Conservation (phyloP, 495 filamentous ascomycete genomes). For the Aspergillus cristatus region DNA sequence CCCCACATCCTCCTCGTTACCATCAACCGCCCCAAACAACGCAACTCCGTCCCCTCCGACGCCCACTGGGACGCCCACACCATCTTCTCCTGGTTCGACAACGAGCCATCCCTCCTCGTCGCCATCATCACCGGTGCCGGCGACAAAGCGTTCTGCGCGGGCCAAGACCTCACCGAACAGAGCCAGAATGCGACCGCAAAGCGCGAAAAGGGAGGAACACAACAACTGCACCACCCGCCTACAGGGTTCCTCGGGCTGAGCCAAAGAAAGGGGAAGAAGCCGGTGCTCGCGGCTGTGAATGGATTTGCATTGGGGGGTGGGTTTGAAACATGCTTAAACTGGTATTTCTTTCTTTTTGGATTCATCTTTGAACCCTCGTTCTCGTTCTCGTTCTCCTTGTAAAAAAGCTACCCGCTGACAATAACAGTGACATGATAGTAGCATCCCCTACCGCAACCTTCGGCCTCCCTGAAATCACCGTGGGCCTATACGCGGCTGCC, state of each 20-base stretch:
- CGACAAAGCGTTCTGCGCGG: conserved; percentile 47
- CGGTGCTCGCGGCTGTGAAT: conserved; percentile 68
- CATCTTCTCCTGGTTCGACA: conserved; percentile 49
- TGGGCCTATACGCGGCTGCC: conserved; percentile 63
- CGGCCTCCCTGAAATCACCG: conserved; percentile 59
- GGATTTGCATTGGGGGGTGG: conserved; percentile 69
- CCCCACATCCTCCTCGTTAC: conserved; percentile 42
- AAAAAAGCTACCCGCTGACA: too few species aligned
- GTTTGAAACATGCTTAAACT: conserved; percentile 63
- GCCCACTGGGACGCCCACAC: conserved; percentile 44
- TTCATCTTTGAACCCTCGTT: too few species aligned
- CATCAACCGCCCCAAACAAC: conserved; percentile 34
- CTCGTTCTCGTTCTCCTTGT: too few species aligned
- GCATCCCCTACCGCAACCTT: conserved; percentile 47
- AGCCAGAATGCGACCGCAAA: too few species aligned
- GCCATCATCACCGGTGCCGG: conserved; percentile 48
- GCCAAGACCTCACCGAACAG: conserved; percentile 39
- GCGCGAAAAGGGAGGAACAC: too few species aligned
- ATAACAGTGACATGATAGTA: conserved; percentile 52
- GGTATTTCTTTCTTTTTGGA: too few species aligned
- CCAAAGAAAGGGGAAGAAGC: conserved; percentile 43
- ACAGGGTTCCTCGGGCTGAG: conserved; percentile 33
- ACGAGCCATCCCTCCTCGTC: conserved; percentile 43
- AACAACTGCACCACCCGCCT: conserved; percentile 1
- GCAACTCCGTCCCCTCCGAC: conserved; percentile 42